phyloP scores from a whole-genome alignment of 768 basidiomycete genomes.

The Auriscalpium orientale region DNA sequence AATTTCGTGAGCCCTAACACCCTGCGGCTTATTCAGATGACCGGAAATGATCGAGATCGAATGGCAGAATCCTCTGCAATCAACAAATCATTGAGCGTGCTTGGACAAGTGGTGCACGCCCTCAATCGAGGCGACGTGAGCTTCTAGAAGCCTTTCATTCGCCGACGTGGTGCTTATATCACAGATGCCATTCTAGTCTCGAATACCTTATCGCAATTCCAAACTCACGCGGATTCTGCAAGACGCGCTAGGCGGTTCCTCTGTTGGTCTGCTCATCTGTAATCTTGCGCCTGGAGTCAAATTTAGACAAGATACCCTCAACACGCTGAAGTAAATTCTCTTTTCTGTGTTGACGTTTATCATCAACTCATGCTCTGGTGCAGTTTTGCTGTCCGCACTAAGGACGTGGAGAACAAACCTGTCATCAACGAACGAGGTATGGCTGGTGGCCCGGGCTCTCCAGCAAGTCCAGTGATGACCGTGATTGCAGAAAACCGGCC shows the following conservation, averaged over 20 bases:
- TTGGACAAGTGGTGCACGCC: slow-evolving; percentile 85
- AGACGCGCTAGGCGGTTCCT: slow-evolving; percentile 81
- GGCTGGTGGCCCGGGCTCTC: background rate
- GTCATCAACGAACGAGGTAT: slow-evolving; percentile 70
- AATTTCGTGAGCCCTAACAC: background rate
- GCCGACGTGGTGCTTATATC: background rate
- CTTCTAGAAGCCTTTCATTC: background rate
- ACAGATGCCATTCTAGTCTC: slow-evolving; percentile 35
- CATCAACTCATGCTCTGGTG: background rate
- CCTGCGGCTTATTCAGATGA: slow-evolving; percentile 35
- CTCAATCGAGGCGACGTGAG: slow-evolving; percentile 64
- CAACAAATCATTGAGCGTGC: slow-evolving; percentile 80
- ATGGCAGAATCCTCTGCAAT: slow-evolving; percentile 88
- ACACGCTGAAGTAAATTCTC: slow-evolving; percentile 72
- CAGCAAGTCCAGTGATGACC: background rate
- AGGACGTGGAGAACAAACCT: slow-evolving; percentile 80
- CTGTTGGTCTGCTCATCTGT: slow-evolving; percentile 76
- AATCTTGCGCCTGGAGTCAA: slow-evolving; percentile 79
- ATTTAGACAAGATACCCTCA: slow-evolving; percentile 81
- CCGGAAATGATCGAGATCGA: slow-evolving; percentile 79
- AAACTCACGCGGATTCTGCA: slow-evolving; percentile 85
- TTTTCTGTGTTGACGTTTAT: background rate
- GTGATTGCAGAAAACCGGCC: slow-evolving; percentile 45
- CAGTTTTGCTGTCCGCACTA: slow-evolving; percentile 77
- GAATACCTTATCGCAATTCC: slow-evolving; percentile 86